Conservation (phyloP, 306 rosid species). For the Oxytropis ochrocephala region DNA sequence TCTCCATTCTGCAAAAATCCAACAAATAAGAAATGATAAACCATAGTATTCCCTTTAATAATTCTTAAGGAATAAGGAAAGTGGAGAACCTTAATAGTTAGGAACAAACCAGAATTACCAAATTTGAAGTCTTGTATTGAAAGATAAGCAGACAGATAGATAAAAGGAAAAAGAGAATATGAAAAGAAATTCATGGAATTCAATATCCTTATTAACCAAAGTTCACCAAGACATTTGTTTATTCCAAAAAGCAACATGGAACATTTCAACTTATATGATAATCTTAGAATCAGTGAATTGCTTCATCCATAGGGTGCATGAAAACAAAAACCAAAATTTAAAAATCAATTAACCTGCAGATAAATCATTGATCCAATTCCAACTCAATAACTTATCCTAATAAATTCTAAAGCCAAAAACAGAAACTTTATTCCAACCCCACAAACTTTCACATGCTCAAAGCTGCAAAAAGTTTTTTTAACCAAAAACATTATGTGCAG, state of each 20-base stretch:
- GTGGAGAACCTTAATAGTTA: background rate
- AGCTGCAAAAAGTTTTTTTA: background rate
- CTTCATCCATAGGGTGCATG: conserved; percentile 4
- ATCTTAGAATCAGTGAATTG: background rate
- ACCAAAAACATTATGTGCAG: background rate
- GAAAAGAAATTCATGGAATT: background rate
- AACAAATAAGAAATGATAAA: background rate
- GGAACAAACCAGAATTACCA: background rate
- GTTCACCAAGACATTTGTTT: background rate
- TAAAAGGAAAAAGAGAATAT: background rate
- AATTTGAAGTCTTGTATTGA: background rate
- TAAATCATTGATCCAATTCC: conserved; percentile 4
- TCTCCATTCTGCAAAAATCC: conserved; percentile 55
- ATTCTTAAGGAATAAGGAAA: background rate
- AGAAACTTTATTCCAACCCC: conserved; percentile 18
- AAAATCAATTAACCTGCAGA: background rate
- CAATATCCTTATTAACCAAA: background rate
- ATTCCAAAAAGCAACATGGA: background rate
- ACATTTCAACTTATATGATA: background rate
- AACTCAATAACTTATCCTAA: background rate
- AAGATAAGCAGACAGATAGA: background rate
- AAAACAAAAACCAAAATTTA: too few relatives aligned
- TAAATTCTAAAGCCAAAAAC: background rate
- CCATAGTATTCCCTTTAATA: background rate
- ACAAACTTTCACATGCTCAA: background rate